Conservation (phyloP, 192 early-diverging fungal species). For the Glomus cerebriforme region DNA sequence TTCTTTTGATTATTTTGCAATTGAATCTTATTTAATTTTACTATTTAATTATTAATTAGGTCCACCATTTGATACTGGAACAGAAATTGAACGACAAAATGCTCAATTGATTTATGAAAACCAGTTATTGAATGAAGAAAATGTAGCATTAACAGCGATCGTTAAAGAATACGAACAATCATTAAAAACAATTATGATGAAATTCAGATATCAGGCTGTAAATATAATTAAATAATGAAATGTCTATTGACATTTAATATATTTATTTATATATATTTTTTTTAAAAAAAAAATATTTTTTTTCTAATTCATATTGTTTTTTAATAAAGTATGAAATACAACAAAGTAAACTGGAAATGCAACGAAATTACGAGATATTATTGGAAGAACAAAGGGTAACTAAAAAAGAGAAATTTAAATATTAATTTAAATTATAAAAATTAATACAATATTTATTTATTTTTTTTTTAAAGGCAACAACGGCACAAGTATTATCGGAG, state of each 20-base stretch:
- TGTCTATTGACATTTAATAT: background rate
- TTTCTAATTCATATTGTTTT: background rate
- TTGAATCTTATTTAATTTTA: background rate
- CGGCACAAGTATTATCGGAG: background rate
- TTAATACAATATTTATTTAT: background rate
- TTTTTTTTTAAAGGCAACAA: background rate
- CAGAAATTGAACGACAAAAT: constrained; percentile 26
- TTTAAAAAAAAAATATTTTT: background rate
- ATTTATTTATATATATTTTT: no score
- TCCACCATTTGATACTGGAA: constrained; percentile 22
- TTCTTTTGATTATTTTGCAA: background rate
- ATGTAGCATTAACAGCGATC: constrained; percentile 13
- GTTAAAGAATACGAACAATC: constrained; percentile 32
- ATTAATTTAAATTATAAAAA: background rate
- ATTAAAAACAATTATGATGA: constrained; percentile 25
- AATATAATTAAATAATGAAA: constrained; percentile 14
- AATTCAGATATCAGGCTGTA: constrained; percentile 30
- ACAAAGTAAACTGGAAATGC: constrained; percentile 27
- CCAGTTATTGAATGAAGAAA: constrained; percentile 28
- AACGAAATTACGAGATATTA: constrained; percentile 25
- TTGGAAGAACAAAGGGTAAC: constrained; percentile 16
- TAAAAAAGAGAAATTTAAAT: background rate
- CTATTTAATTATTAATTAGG: background rate
- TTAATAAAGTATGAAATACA: constrained; percentile 25
- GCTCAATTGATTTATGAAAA: constrained; percentile 17